Base-by-base conservation (phyloP, 352 stramenopile species). In the Blastocystis sp. region DNA sequence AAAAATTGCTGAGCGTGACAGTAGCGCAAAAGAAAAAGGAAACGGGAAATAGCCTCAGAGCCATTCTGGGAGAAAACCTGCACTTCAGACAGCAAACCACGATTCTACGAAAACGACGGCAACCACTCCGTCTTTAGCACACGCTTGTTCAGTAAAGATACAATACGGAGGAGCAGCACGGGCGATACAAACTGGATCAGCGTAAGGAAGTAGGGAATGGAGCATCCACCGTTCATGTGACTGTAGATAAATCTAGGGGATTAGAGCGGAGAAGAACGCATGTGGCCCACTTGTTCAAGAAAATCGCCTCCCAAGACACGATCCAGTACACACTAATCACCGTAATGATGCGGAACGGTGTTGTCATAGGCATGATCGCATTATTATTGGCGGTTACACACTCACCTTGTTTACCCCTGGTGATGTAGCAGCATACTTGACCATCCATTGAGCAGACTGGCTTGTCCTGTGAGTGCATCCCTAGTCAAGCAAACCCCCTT, bases 191-290 rank as follows among this genome's bases (percentile, higher is more conserved):
- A 81, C 71, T 81, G 11, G 2, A 81, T 9, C 19, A 81, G 28
- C 17, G 71, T 81, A 19, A 64, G 23, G 48, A 81, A 81, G 45
- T 81, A 81, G n/a, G 71, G 45, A 21, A 53, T 53, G 28, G 71
- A 81, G 23, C 64, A 81, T 7, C 19, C 10, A 43, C 11, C 43
- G 10, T 64, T 66, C 52, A 81, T 34, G 71, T 81, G 71, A 23
- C 71, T 81, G 66, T 81, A 81, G 28, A 81, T 53, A 81, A 81
- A 81, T 66, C 71, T 81, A 81, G 2, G 43, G 14, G 28, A 66
- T 28, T 53, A 66, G 4, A 45, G 41, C 21, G 28, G 28, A 34
- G 28, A 34, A 34, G 28, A 34, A 34, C 28, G 28, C 28, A 34
- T 34, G 28, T 34, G 28, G 28, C 71, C 17, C 41, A 81, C 71